These are phyloP conservation scores for Mycena haematopus DNA, from an alignment of 768 basidiomycete genomes.

Conservation along the genomic window DNA sequence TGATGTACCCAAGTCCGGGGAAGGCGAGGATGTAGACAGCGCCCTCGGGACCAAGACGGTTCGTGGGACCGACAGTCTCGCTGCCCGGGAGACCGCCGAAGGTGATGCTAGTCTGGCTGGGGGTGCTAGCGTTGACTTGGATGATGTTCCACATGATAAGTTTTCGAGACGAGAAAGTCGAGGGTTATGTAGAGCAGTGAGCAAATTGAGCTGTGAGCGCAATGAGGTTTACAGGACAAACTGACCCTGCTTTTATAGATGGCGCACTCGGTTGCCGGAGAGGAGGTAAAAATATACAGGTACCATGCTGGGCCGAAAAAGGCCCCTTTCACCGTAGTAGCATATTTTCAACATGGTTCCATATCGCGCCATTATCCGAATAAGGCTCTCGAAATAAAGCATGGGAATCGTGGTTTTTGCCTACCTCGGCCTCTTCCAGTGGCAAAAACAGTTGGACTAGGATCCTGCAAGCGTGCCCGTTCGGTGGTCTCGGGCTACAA, in stretches of 20 bases:
- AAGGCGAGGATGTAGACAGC: constrained; percentile 11
- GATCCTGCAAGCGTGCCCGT: too few species aligned
- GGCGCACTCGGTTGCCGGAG: too few species aligned
- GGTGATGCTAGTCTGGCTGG: background rate
- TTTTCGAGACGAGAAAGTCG: background rate
- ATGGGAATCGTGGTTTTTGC: too few species aligned
- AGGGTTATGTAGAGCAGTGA: background rate
- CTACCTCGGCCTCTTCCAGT: too few species aligned
- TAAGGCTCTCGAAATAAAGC: too few species aligned
- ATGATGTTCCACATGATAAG: constrained; percentile 1
- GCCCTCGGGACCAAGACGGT: constrained; percentile 12
- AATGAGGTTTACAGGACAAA: background rate
- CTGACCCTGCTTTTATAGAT: background rate
- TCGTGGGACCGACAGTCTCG: constrained; percentile 3
- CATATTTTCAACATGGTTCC: too few species aligned
- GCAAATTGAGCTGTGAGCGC: background rate
- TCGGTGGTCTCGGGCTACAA: too few species aligned
- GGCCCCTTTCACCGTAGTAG: too few species aligned
- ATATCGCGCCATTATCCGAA: too few species aligned
- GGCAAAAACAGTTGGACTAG: too few species aligned
- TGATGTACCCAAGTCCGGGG: constrained; percentile 14
- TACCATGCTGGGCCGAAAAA: too few species aligned
- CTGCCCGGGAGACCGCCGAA: background rate
- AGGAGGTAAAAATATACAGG: too few species aligned
- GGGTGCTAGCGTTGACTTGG: background rate